Evolutionary conservation across 345 rosid genomes (phyloP).

Genomic region (Eucalyptus globulus): DNA sequence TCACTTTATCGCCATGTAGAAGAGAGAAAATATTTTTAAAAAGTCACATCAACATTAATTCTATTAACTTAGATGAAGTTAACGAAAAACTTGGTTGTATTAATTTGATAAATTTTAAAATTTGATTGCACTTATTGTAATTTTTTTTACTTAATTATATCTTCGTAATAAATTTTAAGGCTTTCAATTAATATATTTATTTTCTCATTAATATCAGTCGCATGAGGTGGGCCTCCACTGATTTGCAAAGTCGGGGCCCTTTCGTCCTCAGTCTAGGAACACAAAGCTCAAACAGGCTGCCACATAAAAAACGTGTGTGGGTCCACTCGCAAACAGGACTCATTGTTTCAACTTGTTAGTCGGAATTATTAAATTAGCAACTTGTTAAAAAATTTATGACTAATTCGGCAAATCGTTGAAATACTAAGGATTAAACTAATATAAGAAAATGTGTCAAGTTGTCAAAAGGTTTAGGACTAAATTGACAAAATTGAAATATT

Average conservation of each 20-base stretch:
- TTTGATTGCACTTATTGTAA: too few species aligned
- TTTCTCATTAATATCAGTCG: background rate
- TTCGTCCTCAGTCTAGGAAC: background rate
- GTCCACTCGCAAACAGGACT: background rate
- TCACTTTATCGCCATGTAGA: too few species aligned
- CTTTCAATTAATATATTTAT: accelerated
- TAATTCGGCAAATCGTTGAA: accelerated
- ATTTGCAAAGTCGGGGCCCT: background rate
- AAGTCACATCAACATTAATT: too few species aligned
- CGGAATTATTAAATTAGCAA: too few species aligned
- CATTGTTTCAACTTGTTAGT: background rate
- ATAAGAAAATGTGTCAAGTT: too few species aligned
- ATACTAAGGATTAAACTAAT: too few species aligned
- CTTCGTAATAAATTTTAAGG: accelerated
- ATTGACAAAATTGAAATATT: too few species aligned
- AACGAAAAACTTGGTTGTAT: accelerated
- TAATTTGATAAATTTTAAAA: accelerated
- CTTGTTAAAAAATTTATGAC: too few species aligned
- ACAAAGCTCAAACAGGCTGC: background rate
- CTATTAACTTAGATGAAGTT: too few species aligned
- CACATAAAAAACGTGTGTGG: background rate
- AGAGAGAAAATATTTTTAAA: too few species aligned
- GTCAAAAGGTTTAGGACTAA: too few species aligned
- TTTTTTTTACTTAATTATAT: too few species aligned
- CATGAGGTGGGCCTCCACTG: background rate